A percentile compares a stretch with the other conserved stretches of the same genome.
Evolutionary conservation across 352 stramenopile genomes (phyloP).

Genomic region (Phytophthora ohioensis): DNA sequence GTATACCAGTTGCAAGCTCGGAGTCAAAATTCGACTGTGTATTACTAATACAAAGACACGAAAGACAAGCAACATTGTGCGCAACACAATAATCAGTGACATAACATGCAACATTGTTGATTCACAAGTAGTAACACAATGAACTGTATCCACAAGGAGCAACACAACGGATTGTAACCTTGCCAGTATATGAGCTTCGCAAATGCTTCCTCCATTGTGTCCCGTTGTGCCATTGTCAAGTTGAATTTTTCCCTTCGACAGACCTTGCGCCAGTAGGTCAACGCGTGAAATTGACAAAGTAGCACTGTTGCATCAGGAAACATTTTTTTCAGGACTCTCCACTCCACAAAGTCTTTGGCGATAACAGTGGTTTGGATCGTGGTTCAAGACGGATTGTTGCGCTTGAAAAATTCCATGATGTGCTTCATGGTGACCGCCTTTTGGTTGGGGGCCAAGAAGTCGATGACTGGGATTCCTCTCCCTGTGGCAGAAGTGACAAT

Average conservation of each 20-base stretch:
- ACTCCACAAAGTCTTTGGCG: constrained; percentile 19
- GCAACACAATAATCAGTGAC: constrained; percentile 4
- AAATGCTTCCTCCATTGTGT: constrained; percentile 3
- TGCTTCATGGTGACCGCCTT: constrained; percentile 19
- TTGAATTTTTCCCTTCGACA: neutral
- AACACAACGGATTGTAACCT: constrained; percentile 1
- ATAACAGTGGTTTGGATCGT: constrained; percentile 9
- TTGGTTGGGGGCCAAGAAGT: constrained; percentile 32
- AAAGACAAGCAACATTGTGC: neutral
- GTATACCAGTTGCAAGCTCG: neutral
- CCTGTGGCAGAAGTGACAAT: constrained; percentile 30
- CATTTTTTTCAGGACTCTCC: neutral
- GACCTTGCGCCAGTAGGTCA: constrained; percentile 17
- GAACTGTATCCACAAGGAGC: neutral
- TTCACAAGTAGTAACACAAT: neutral
- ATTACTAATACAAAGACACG: neutral
- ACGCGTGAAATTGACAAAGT: constrained; percentile 10
- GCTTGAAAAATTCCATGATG: constrained; percentile 35
- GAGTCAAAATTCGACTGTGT: constrained; percentile 8
- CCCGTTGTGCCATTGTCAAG: neutral
- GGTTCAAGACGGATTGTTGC: constrained; percentile 14
- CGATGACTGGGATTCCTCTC: constrained; percentile 22
- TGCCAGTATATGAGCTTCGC: constrained; percentile 14
- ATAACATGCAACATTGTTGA: neutral
- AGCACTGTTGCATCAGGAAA: constrained; percentile 11